These are phyloP conservation scores for Suillus hirtellus DNA, from an alignment of 768 basidiomycete species.

Conservation along the genomic window DNA sequence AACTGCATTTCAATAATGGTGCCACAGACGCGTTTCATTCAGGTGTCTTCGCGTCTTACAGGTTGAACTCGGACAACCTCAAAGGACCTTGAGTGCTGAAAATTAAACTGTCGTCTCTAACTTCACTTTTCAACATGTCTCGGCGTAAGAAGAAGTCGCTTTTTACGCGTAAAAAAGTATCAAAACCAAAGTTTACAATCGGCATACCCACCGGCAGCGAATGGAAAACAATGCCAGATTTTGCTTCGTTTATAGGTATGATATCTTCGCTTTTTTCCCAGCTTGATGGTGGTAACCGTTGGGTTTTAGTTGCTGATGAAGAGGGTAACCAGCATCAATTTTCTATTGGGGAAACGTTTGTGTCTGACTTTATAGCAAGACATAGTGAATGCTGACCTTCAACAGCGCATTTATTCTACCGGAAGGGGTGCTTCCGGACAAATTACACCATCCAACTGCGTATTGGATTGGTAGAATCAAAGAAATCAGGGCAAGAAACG, in stretches of 20 bases:
- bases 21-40: slow-evolving; percentile 27
- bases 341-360: slow-evolving; percentile 37
- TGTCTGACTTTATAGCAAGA: slow-evolving; percentile 4
- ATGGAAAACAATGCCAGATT: slow-evolving; percentile 19
- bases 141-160: slow-evolving; percentile 22
- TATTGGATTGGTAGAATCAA: slow-evolving; percentile 55
- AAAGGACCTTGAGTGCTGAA: background rate
- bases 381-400: background rate
- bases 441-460: slow-evolving; percentile 32
- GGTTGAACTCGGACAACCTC: background rate
- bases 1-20: slow-evolving; percentile 8
- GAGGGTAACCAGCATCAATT: slow-evolving; percentile 27
- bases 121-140: slow-evolving; percentile 22
- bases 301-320: slow-evolving; percentile 17
- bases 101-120: background rate
- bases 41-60: slow-evolving; percentile 10
- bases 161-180: slow-evolving; percentile 21
- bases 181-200: background rate
- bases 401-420: slow-evolving; percentile 47
- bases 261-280: background rate
- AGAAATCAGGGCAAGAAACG: slow-evolving; percentile 40
- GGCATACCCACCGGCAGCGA: slow-evolving; percentile 15
- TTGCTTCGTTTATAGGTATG: slow-evolving; percentile 22
- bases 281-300: background rate
- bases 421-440: slow-evolving; percentile 25